Percentiles rank a stretch among this genome's conserved stretches.
Conservation (phyloP, 331 rosid genomes). For the Prunus yedoensis region DNA sequence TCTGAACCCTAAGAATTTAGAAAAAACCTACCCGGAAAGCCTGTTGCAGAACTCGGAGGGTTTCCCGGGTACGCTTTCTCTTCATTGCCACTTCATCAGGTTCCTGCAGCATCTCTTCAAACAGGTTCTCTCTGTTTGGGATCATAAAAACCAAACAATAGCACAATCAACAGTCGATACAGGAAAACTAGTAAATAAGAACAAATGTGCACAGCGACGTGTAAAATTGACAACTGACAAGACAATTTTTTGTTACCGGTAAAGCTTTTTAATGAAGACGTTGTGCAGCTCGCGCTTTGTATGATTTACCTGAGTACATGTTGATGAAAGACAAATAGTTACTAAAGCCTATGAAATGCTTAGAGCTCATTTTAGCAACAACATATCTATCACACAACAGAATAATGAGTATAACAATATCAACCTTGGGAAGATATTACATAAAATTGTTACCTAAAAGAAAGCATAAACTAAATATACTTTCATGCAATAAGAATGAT, state of each 20-base stretch:
- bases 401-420: neutral
- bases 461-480: neutral
- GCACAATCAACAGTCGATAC: slow-evolving; percentile 21
- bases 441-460: neutral
- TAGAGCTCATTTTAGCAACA: neutral
- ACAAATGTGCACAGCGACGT: neutral
- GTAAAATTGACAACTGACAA: slow-evolving; percentile 3
- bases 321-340: slow-evolving; percentile 7
- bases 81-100: slow-evolving; percentile 76
- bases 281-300: slow-evolving; percentile 88
- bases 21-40: slow-evolving; percentile 67
- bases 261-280: slow-evolving; percentile 84
- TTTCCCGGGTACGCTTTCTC: slow-evolving; percentile 77
- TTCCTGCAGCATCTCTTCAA: slow-evolving; percentile 92
- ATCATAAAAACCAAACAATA: slow-evolving; percentile 17
- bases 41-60: slow-evolving; percentile 77
- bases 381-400: neutral
- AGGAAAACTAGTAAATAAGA: neutral
- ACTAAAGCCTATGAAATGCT: neutral
- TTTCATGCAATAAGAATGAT: neutral
- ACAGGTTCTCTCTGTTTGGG: slow-evolving; percentile 72
- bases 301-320: slow-evolving; percentile 70
- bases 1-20: slow-evolving; percentile 9
- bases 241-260: slow-evolving; percentile 51
- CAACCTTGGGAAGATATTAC: neutral